Base-by-base conservation (phyloP, 768 basidiomycete genomes). In the Lentinula guzmanii region DNA sequence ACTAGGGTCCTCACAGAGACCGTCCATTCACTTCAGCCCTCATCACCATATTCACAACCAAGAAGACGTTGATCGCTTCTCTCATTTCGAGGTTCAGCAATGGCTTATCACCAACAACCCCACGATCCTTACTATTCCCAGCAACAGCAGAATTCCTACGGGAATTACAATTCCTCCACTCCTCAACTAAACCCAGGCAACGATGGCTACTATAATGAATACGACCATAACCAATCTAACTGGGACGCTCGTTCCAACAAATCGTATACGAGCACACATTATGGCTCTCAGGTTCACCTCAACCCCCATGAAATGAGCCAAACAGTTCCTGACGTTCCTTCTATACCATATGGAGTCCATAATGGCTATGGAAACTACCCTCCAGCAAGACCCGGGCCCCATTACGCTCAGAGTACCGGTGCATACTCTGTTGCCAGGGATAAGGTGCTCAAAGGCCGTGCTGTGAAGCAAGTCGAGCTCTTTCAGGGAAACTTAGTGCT, bases 401-500 rank as follows among this genome's bases (percentile, higher is more conserved):
- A 79, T 56, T 76, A 79, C 63, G 77, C 72, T 51, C 74, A 71
- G 63, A 80, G 79, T 70, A 75, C 70, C 51, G 75, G 77, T 21
- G 89, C 88, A 15, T 93, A 86, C 73, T 84, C 85, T 28, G 77
- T 78, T 46, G 88, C 87, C 48, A 78, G 84, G 65, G 90, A 93
- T 63, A 89, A 91, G 71, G 83, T 93, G 74, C 85, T 93, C 85
- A 90, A 87, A 70, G 85, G 87, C 46, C 80, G 91, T 57, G 90
- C 89, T 42, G 78, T 91, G 46, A 84, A 87, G 62, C 87, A 92
- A 65, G 88, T 95, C 62, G 86, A 87, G 66, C 84, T 95, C 41
- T 80, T 86, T 70, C 79, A 91, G 60, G 93, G 93, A 42, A 95
- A 95, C 72, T 75, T 95, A 51, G 89, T 95, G 18, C 82, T 94